A percentile compares a stretch with the other conserved stretches of the same genome.
Evolutionary conservation across 495 filamentous ascomycete genomes (phyloP).

Genomic region (Cercophora sp.): DNA sequence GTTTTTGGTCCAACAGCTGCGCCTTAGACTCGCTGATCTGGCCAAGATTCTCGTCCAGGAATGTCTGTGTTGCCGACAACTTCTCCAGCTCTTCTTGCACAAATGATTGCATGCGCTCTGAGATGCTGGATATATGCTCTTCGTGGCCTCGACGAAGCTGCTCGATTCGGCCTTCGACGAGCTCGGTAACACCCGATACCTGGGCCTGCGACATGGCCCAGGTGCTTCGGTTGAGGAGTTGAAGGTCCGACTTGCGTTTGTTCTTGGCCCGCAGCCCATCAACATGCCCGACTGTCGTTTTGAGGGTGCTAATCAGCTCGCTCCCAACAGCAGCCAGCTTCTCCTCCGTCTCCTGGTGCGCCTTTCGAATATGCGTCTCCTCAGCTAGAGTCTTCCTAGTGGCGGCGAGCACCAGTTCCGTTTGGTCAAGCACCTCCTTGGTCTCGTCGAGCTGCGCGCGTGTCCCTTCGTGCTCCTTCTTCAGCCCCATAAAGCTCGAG

Average conservation of each 20-base stretch:
- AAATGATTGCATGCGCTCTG: slow-evolving; percentile 66
- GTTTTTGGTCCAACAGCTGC: slow-evolving; percentile 63
- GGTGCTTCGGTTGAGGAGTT: slow-evolving; percentile 66
- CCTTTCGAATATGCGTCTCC: slow-evolving; percentile 73
- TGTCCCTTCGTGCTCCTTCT: slow-evolving; percentile 79
- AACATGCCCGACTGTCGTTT: slow-evolving; percentile 73
- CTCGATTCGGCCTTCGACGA: slow-evolving; percentile 69
- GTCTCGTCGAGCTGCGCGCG: slow-evolving; percentile 69
- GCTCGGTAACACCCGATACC: slow-evolving; percentile 66
- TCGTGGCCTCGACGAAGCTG: slow-evolving; percentile 68
- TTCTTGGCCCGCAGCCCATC: slow-evolving; percentile 78
- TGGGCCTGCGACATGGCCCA: slow-evolving; percentile 75
- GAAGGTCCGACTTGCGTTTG: slow-evolving; percentile 75
- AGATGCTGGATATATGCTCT: slow-evolving; percentile 59
- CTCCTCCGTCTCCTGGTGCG: slow-evolving; percentile 81
- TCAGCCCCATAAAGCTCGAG: slow-evolving; percentile 76
- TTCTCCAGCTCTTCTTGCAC: slow-evolving; percentile 67
- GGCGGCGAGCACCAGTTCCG: slow-evolving; percentile 71
- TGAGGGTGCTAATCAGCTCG: slow-evolving; percentile 70
- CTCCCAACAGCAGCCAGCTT: slow-evolving; percentile 66
- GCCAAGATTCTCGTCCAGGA: slow-evolving; percentile 62
- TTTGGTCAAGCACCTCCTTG: slow-evolving; percentile 75
- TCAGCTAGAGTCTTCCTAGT: slow-evolving; percentile 73
- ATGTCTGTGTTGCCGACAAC: slow-evolving; percentile 59
- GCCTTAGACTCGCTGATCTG: slow-evolving; percentile 62